A percentile compares a stretch with the other conserved stretches of the same genome.
Evolutionary conservation across 2,329 filamentous ascomycete genomes (phyloP).

Genomic region (Trichoderma atrobrunneum): DNA sequence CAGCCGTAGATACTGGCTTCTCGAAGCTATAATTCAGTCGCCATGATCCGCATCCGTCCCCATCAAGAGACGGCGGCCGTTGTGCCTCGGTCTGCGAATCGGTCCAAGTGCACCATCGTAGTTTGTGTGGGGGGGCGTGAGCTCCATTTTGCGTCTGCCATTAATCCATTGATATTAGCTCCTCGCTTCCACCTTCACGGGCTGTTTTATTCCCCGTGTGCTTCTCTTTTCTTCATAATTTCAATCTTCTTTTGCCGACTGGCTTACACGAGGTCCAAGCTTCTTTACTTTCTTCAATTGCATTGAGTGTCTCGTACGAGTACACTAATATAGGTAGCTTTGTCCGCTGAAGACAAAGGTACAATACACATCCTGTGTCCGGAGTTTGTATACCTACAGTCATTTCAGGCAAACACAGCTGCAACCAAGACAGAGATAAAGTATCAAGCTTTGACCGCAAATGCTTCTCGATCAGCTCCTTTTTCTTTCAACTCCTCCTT

Average conservation of each 20-base stretch:
- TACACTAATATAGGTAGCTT: neutral
- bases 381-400: neutral
- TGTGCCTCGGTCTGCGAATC: conserved; percentile 14
- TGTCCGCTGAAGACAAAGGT: neutral
- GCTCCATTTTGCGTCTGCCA: conserved; percentile 10
- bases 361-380: neutral
- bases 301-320: neutral
- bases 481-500: neutral
- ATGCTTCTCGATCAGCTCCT: neutral
- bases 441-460: neutral
- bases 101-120: conserved; percentile 3
- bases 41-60: neutral
- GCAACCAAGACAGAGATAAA: neutral
- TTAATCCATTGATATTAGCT: neutral
- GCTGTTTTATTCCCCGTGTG: neutral
- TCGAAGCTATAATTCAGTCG: neutral
- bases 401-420: neutral
- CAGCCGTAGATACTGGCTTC: neutral
- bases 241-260: neutral
- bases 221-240: neutral
- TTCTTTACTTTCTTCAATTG: neutral
- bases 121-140: conserved; percentile 9
- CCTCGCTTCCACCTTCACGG: conserved; percentile 6
- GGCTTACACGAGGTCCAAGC: neutral
- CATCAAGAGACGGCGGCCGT: neutral